phyloP scores from a whole-genome alignment of 2,329 filamentous ascomycete species.

The Hymenoscyphus fructigenus region DNA sequence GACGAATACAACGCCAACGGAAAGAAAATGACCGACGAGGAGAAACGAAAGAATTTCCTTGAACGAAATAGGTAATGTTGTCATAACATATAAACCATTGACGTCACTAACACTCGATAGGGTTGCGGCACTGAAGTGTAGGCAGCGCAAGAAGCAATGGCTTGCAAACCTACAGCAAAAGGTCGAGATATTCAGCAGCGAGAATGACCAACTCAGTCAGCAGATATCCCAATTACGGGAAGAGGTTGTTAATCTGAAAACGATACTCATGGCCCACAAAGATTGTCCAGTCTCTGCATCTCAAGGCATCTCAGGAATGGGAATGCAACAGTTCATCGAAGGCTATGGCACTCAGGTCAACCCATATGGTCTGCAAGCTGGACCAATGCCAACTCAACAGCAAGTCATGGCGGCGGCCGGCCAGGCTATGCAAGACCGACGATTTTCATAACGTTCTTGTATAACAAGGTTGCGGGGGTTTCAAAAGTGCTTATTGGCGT shows the following conservation, averaged over 20 bases:
- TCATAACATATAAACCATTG: not conserved
- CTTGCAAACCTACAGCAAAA: slow-evolving; percentile 91
- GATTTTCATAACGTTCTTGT: slow-evolving; percentile 25
- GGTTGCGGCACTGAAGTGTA: slow-evolving; percentile 93
- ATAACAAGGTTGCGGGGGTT: slow-evolving; percentile 1
- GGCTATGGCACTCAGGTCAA: slow-evolving; percentile 28
- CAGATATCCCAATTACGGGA: slow-evolving; percentile 85
- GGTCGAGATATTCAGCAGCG: slow-evolving; percentile 86
- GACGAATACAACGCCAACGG: slow-evolving; percentile 59
- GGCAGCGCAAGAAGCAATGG: slow-evolving; percentile 99
- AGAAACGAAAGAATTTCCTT: slow-evolving; percentile 97
- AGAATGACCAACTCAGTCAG: slow-evolving; percentile 83
- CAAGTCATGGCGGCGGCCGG: slow-evolving; percentile 25
- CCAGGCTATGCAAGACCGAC: slow-evolving; percentile 20
- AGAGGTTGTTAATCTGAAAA: slow-evolving; percentile 94
- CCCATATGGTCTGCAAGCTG: slow-evolving; percentile 31
- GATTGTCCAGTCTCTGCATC: slow-evolving; percentile 91
- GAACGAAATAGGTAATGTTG: slow-evolving; percentile 82
- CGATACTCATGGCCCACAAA: slow-evolving; percentile 87
- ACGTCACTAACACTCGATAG: slow-evolving; percentile 47
- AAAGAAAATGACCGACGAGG: slow-evolving; percentile 96
- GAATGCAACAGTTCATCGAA: slow-evolving; percentile 47
- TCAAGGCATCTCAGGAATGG: slow-evolving; percentile 55
- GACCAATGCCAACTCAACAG: slow-evolving; percentile 17
- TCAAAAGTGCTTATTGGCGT: slow-evolving; percentile 12